A percentile compares a stretch with the other conserved stretches of the same genome.
Evolutionary conservation across 192 early-diverging fungal genomes (phyloP).

Genomic region (Phycomyces nitens): DNA sequence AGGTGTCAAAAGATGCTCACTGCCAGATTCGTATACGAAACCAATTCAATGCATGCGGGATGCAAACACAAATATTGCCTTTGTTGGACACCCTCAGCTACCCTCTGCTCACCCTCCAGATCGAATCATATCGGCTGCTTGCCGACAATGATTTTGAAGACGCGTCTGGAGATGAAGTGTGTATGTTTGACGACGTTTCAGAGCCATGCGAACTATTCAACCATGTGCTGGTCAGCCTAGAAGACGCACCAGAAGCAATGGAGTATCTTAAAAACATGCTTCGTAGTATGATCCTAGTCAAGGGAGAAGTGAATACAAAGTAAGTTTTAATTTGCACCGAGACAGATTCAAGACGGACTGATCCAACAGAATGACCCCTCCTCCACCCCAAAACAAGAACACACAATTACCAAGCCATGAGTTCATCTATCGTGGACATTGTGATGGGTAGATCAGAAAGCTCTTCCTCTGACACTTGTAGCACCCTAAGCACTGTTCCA

Average conservation of each 20-base stretch:
- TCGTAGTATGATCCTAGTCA: conserved; percentile 66
- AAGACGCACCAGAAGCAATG: conserved; percentile 55
- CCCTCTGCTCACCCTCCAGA: conserved; percentile 32
- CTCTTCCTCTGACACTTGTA: no score
- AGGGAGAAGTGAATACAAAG: conserved; percentile 69
- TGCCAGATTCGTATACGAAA: conserved; percentile 68
- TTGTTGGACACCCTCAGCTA: conserved; percentile 49
- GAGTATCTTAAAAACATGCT: conserved; percentile 65
- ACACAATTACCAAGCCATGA: no score
- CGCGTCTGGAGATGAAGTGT: conserved; percentile 45
- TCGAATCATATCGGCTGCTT: conserved; percentile 18
- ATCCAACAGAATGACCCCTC: no score
- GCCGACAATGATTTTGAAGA: conserved; percentile 30
- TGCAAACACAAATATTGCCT: conserved; percentile 56
- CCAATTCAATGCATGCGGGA: conserved; percentile 64
- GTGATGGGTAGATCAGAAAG: no score
- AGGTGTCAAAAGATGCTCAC: conserved; percentile 69
- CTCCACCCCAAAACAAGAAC: no score
- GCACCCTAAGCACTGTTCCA: no score
- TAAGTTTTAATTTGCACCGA: conserved; percentile 10
- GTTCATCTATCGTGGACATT: no score
- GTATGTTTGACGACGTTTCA: conserved; percentile 58
- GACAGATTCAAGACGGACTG: no score
- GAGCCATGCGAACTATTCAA: conserved; percentile 67
- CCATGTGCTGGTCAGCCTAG: conserved; percentile 58